Base-by-base conservation (phyloP, 148 eudicot species). In the Camellia sinensis region DNA sequence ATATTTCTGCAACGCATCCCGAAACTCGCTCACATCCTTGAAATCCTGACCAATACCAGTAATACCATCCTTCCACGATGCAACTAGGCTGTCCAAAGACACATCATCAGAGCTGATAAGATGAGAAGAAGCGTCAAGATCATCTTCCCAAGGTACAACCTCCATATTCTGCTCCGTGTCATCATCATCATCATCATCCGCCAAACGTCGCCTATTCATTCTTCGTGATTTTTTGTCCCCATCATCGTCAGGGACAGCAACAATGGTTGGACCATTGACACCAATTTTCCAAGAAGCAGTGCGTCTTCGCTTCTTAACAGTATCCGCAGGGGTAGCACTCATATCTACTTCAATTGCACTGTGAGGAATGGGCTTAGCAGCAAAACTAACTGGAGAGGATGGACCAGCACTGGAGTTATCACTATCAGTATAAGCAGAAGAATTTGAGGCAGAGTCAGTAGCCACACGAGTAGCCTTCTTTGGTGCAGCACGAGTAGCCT, bases 291-390 rank as follows among this genome's bases (percentile, higher is more conserved):
- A 83, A 7, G 89, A 87, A 57, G 86, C 87, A 64, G 85, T 85
- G 48, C 91, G 88, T 78, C 88, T 87, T 81, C 91, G 81, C 82
- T 89, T 89, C 80, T 89, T 89, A 4, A 87, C 91, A 75, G 88
- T 80, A 79, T 85, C 91, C 65, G 89, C 89, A 22, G 91, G 91
- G 71, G 83, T 82, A 67, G 78, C 83, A 78, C 63, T 62, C 63
- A 71, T 75, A 67, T 85, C 86, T 66, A 87, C 60, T 66, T 81
- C 83, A 73, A 65, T 43, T 40, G 82, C 64, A 63, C 40, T 62
- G 62, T 53, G 17, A 56, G 46, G 79, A 67, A 60, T 68, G 37
- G 53, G 64, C 56, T 69, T 46, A 61, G 9, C 65, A 70, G 74
- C 66, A 81, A 46, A 73, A 78, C 77, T 45, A 75, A 65, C 77